phyloP scores from a whole-genome alignment of 139 green algal genomes.

The Nannochloris sp. region DNA sequence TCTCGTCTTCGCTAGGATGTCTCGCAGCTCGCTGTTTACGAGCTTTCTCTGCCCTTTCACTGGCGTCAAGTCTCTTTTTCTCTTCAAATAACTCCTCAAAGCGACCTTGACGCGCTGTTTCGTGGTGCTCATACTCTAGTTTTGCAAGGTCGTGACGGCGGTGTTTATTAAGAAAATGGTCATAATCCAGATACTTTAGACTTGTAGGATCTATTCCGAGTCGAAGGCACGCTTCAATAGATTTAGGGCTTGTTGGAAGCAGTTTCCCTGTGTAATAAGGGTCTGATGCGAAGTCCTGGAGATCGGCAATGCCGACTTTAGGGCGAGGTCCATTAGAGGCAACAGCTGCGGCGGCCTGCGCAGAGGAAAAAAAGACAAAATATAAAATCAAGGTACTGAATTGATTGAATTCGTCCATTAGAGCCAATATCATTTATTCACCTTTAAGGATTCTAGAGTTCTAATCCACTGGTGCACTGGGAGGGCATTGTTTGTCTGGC shows the following conservation, averaged over 20 bases:
- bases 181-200: slow-evolving; percentile 51
- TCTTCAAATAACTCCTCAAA: slow-evolving; percentile 54
- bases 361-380: too few relatives aligned
- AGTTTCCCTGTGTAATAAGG: background rate
- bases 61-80: too few relatives aligned
- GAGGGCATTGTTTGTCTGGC: too few relatives aligned
- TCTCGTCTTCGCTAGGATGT: background rate
- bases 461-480: too few relatives aligned
- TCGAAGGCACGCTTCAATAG: slow-evolving; percentile 74
- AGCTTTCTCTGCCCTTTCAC: too few relatives aligned
- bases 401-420: too few relatives aligned
- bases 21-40: background rate
- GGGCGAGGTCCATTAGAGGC: too few relatives aligned
- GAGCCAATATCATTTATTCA: too few relatives aligned
- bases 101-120: slow-evolving; percentile 59
- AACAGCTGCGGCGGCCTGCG: too few relatives aligned
- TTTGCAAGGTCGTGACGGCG: slow-evolving; percentile 42
- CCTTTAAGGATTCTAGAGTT: too few relatives aligned
- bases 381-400: too few relatives aligned
- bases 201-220: slow-evolving; percentile 75
- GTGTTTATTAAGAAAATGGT: slow-evolving; percentile 44
- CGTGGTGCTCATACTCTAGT: slow-evolving; percentile 58
- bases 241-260: slow-evolving; percentile 55
- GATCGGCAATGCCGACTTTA: too few relatives aligned
- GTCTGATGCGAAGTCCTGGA: slow-evolving; percentile 33